These are phyloP conservation scores for Pulveroboletus sp. DNA, from an alignment of 768 basidiomycete species.

Conservation along the genomic window DNA sequence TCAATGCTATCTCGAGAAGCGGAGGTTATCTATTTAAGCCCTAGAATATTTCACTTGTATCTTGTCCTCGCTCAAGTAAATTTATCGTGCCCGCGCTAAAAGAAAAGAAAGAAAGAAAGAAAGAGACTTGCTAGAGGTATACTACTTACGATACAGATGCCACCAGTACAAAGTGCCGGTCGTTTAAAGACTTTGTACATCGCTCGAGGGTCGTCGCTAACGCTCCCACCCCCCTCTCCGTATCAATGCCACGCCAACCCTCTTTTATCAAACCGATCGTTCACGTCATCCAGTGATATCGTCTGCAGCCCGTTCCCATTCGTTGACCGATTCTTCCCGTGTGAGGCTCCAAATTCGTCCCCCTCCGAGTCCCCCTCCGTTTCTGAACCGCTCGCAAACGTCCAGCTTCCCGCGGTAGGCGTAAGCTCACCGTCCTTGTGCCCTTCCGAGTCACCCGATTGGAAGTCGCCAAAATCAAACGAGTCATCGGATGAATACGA, in stretches of 20 bases:
- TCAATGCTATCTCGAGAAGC: slow-evolving; percentile 61
- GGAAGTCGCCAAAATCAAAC: slow-evolving; percentile 82
- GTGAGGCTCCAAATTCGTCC: slow-evolving; percentile 27
- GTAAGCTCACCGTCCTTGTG: slow-evolving; percentile 46
- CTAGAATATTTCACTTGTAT: slow-evolving; percentile 15
- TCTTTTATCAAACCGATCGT: slow-evolving; percentile 20
- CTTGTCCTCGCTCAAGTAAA: not conserved
- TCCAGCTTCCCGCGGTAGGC: slow-evolving; percentile 71
- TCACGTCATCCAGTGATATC: slow-evolving; percentile 28
- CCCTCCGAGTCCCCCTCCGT: slow-evolving; percentile 30
- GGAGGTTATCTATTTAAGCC: slow-evolving; percentile 63
- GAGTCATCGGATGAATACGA: slow-evolving; percentile 65
- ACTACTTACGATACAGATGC: too few relatives aligned
- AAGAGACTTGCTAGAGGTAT: too few relatives aligned
- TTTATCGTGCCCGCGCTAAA: too few relatives aligned
- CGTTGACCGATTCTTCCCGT: slow-evolving; percentile 8
- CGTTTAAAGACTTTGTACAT: not conserved
- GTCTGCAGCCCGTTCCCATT: slow-evolving; percentile 24
- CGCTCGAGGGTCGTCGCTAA: too few relatives aligned
- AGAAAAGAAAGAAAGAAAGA: too few relatives aligned
- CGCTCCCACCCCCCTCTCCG: not conserved
- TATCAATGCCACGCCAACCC: slow-evolving; percentile 16
- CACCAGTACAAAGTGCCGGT: too few relatives aligned
- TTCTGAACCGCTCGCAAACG: slow-evolving; percentile 48
- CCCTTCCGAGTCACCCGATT: slow-evolving; percentile 38